Conservation (phyloP, 2,329 filamentous ascomycete species). For the Trichoderma asperellum region DNA sequence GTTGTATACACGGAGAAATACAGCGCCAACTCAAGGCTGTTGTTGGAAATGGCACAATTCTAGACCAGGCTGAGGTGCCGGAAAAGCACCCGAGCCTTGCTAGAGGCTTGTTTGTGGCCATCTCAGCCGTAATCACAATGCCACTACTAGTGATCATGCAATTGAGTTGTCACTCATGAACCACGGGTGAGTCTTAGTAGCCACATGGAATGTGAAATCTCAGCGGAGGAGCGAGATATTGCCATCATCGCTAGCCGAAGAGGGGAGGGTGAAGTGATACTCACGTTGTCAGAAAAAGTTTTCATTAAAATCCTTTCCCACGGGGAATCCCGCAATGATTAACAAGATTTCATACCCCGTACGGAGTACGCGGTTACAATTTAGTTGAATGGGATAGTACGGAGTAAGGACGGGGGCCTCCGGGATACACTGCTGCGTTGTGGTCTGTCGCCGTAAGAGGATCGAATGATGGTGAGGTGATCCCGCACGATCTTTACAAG, state of each 20-base stretch:
- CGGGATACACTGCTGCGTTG: constrained; percentile 5
- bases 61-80: background rate
- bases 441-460: background rate
- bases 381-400: background rate
- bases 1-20: background rate
- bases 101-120: background rate
- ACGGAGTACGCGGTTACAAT: background rate
- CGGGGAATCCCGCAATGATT: constrained; percentile 13
- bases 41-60: background rate
- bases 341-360: background rate
- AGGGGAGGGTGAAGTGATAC: constrained; percentile 3
- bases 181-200: background rate
- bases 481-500: background rate
- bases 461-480: constrained; percentile 26
- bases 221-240: background rate
- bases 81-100: background rate
- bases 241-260: background rate
- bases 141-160: background rate
- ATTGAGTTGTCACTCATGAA: background rate
- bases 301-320: constrained; percentile 1
- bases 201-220: background rate
- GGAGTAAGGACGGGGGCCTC: background rate
- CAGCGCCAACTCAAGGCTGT: background rate
- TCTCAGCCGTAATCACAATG: background rate
- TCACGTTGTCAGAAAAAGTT: background rate